Evolutionary conservation across 139 green algal species (phyloP).

Genomic region (Monoraphidium neglectum): DNA sequence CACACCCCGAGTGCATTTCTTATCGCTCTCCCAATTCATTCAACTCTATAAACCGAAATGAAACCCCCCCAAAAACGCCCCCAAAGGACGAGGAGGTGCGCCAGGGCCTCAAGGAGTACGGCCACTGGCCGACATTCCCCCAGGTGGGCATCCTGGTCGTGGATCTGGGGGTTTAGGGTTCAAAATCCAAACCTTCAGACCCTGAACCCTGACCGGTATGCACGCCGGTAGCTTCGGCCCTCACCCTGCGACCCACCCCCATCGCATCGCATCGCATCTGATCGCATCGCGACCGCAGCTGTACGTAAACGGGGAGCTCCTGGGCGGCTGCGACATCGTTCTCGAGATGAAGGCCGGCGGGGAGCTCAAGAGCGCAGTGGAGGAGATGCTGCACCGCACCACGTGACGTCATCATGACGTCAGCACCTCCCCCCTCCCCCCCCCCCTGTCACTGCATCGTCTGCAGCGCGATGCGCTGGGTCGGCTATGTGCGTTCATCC

Average conservation of each 20-base stretch:
- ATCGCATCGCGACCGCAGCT: slow-evolving; percentile 46
- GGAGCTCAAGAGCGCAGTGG: slow-evolving; percentile 32
- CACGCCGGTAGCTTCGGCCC: not conserved
- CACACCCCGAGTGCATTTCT: no score
- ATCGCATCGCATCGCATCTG: not conserved
- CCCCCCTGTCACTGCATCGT: no score
- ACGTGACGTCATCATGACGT: no score
- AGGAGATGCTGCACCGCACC: slow-evolving; percentile 46
- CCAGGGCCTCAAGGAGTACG: slow-evolving; percentile 87
- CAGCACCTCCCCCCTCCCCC: no score
- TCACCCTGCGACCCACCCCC: not conserved
- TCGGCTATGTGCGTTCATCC: no score
- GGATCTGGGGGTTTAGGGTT: not conserved
- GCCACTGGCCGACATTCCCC: slow-evolving; percentile 91
- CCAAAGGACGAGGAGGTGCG: slow-evolving; percentile 24
- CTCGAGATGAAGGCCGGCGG: slow-evolving; percentile 59
- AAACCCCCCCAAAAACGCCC: no score
- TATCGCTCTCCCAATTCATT: no score
- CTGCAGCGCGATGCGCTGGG: no score
- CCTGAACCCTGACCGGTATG: not conserved
- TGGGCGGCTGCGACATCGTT: slow-evolving; percentile 84
- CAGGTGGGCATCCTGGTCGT: slow-evolving; percentile 62
- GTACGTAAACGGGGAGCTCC: slow-evolving; percentile 81
- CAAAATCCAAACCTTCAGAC: not conserved
- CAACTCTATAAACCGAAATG: no score